Evolutionary conservation across 768 basidiomycete species (phyloP), one percentile per base, ranked within the genome.

Genomic region (Pleurotus djamor): DNA sequence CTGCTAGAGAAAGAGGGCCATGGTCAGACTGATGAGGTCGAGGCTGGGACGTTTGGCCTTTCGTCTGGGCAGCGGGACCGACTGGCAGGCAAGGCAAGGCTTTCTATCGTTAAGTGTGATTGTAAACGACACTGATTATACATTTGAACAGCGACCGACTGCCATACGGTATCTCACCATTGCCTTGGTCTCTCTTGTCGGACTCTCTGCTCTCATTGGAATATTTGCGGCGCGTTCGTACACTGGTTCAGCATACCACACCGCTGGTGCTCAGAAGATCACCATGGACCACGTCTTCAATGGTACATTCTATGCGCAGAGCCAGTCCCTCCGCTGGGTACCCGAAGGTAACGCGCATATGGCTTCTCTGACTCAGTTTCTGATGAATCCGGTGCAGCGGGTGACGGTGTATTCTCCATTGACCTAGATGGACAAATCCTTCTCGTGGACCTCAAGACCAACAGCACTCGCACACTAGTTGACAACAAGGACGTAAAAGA

Each of bases 241-340:
- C 74, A 78, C 79, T 28, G 83, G 87, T 16, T 73, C 79, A 58
- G 66, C 80, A 6, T 81, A 81, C 69, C 76, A 72, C 66, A 66
- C 77, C 4, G 77, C 79, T 32, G 90, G 92, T 1, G 78, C 71
- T 37, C 78, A 77, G 60, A 90, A 84, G 64, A 78, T 98, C 34
- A 89, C 88, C 4, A 85, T 98, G 81, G 93, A 98, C 68, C 89
- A 95, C 69, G 72, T 97, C 52, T 94, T 94, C 76, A 96, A 97
- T 68, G 94, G 93, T 3, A 98, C 96, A 1, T 98, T 98, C 68
- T 61, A 36, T 13, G 72, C 78, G 2, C 67, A 79, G 3, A 65
- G 68, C 2, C 77, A 79, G 50, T 65, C 65, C 17, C 69, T 99
- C 36, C 79, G 86, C 47, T 99, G 97, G 97, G 88, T 98, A 33